Evolutionary conservation across 2,329 filamentous ascomycete species (phyloP).

Genomic region (Ampelomyces quisqualis): DNA sequence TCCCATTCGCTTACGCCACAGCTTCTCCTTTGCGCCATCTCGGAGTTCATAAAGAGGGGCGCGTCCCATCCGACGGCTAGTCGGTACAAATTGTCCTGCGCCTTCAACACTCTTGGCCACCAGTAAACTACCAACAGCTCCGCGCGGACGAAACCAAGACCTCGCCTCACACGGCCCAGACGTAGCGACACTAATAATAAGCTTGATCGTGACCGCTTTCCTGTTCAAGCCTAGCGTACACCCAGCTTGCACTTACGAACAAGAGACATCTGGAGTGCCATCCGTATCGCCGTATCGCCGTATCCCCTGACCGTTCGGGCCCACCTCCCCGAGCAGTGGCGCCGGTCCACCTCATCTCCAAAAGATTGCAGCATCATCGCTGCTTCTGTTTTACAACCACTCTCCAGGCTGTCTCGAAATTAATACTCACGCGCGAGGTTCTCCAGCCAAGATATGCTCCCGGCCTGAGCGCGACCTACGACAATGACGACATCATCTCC

Average conservation of each 20-base stretch:
- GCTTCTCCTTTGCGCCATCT: neutral
- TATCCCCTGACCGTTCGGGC: constrained; percentile 2
- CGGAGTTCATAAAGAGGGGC: too few species aligned
- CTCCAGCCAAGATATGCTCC: constrained; percentile 11
- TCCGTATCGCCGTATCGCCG: neutral
- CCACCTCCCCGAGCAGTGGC: neutral
- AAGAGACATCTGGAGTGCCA: too few species aligned
- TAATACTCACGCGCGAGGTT: constrained; percentile 1
- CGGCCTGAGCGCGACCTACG: constrained; percentile 8
- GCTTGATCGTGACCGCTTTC: constrained; percentile 1
- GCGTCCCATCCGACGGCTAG: too few species aligned
- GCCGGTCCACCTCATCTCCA: constrained; percentile 1
- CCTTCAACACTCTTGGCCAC: neutral
- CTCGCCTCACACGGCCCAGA: neutral
- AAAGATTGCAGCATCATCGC: neutral
- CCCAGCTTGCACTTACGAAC: too few species aligned
- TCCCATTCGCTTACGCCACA: constrained; percentile 2
- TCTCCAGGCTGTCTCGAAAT: constrained; percentile 1
- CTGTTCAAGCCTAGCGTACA: constrained; percentile 1
- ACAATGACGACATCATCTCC: constrained; percentile 13
- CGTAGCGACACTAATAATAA: neutral
- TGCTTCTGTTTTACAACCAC: constrained; percentile 5
- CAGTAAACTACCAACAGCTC: neutral
- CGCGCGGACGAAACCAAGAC: neutral
- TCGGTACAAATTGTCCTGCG: too few species aligned